Percentiles rank a stretch among this genome's conserved stretches.
Evolutionary conservation across 2,329 filamentous ascomycete species (phyloP).

Genomic region (Mycosphaerella arachidis): DNA sequence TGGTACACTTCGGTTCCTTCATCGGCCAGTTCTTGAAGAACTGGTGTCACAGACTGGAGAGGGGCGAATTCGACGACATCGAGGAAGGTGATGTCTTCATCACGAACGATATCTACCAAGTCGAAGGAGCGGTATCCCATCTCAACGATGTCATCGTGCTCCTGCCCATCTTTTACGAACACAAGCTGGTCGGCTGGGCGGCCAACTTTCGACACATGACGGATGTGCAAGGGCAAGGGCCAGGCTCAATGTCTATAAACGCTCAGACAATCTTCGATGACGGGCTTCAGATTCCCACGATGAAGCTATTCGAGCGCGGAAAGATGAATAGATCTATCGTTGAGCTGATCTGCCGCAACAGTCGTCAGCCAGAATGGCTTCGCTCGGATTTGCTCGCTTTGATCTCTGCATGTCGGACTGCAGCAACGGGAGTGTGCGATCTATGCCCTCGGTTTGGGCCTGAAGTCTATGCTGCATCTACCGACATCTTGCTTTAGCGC

Average conservation of each 20-base stretch:
- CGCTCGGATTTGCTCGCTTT: constrained; percentile 25
- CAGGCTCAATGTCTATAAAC: constrained; percentile 27
- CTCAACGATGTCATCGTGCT: constrained; percentile 25
- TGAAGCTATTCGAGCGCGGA: constrained; percentile 27
- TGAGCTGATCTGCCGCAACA: constrained; percentile 27
- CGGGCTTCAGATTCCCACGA: constrained; percentile 26
- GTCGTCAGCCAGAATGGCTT: constrained; percentile 26
- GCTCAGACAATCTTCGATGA: constrained; percentile 28
- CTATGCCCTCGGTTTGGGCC: constrained; percentile 25
- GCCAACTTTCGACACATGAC: constrained; percentile 29
- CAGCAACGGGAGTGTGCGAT: constrained; percentile 26
- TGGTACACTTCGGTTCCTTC: constrained; percentile 26
- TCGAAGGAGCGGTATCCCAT: constrained; percentile 26
- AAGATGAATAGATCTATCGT: constrained; percentile 27
- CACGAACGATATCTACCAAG: constrained; percentile 28
- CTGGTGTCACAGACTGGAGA: constrained; percentile 24
- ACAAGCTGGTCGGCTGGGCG: constrained; percentile 26
- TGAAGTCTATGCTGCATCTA: constrained; percentile 24
- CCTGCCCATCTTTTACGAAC: constrained; percentile 25
- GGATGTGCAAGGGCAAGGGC: constrained; percentile 27
- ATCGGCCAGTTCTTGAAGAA: constrained; percentile 28
- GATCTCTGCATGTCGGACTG: constrained; percentile 26
- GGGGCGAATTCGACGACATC: constrained; percentile 22
- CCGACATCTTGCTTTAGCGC: constrained; percentile 21
- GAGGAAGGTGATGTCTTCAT: constrained; percentile 27